Evolutionary conservation across 1,139 yeast species (phyloP), one percentile per base, ranked within the genome.

Genomic region (Diutina catenulata): DNA sequence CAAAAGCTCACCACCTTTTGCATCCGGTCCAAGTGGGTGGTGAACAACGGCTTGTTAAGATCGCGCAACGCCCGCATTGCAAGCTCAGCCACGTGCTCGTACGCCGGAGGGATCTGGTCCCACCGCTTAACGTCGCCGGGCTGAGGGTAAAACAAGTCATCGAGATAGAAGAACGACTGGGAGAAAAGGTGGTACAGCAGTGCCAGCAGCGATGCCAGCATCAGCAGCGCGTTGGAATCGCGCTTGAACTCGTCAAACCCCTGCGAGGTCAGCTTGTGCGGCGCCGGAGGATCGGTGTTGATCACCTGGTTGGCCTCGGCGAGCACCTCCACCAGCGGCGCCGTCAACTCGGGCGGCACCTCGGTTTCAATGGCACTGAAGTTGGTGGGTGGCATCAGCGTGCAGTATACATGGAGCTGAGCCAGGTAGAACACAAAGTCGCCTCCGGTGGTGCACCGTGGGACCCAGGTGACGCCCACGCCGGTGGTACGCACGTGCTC

Each of bases 121-220:
- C 87, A 80, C 8, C 62, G 60, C n/a, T 64, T 56, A 20, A 77
- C 56, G 51, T 80, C 88, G 1, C 69, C 55, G 5, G 74, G 66
- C 41, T 74, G 76, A 38, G 63, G 62, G 49, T 76, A 77, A 50
- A 79, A 78, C 15, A 74, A 50, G 8, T 57, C 57, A 5, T 62
- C 60, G 48, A 60, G 52, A 7, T 65, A 49, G 45, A 62, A 67
- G 37, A 67, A 59, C 5, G 72, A 71, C 41, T 62, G 65, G 5
- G 53, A 49, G 45, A 67, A 67, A 41, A 64, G 67, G 47, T 67
- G 73, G 45, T 65, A 64, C 6, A 59, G 50, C 18, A 58, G 49
- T 2, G 56, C 48, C 7, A 51, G 46, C 1, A 60, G 50, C 45
- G 47, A 60, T n/a, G 45, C 41, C 39, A 53, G 46, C 35, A 31